Conservation (phyloP, 768 basidiomycete species). For the Boletales sp. region DNA sequence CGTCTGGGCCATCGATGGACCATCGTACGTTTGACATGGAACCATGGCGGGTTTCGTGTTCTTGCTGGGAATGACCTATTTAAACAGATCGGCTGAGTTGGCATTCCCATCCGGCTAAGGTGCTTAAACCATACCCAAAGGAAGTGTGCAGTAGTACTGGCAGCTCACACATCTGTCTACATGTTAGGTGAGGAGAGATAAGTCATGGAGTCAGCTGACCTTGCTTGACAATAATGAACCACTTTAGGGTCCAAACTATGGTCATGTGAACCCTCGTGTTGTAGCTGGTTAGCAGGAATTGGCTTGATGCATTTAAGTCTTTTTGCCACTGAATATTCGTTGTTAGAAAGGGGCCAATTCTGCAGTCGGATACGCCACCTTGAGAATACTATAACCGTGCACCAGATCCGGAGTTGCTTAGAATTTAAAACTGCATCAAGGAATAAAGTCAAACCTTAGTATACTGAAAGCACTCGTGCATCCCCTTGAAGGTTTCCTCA, state of each 20-base stretch:
- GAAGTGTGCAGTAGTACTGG: slow-evolving; percentile 55
- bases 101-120: background rate
- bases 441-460: slow-evolving; percentile 43
- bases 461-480: slow-evolving; percentile 58
- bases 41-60: slow-evolving; percentile 60
- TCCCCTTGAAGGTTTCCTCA: slow-evolving; percentile 57
- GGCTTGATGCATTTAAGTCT: slow-evolving; percentile 47
- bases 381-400: slow-evolving; percentile 45
- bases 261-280: slow-evolving; percentile 46
- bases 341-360: background rate
- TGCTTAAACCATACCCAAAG: slow-evolving; percentile 36
- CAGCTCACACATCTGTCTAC: slow-evolving; percentile 46
- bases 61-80: slow-evolving; percentile 51
- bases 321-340: slow-evolving; percentile 37
- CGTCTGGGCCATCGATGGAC: slow-evolving; percentile 52
- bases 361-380: slow-evolving; percentile 27
- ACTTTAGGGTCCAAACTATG: slow-evolving; percentile 41
- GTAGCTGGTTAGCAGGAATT: slow-evolving; percentile 39
- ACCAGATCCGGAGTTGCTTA: background rate
- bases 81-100: background rate
- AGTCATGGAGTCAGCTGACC: slow-evolving; percentile 25
- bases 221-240: slow-evolving; percentile 53
- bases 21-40: slow-evolving; percentile 57
- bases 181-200: slow-evolving; percentile 1
- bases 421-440: background rate